Evolutionary conservation across 768 basidiomycete genomes (phyloP).

Genomic region (Pisolithus orientalis): DNA sequence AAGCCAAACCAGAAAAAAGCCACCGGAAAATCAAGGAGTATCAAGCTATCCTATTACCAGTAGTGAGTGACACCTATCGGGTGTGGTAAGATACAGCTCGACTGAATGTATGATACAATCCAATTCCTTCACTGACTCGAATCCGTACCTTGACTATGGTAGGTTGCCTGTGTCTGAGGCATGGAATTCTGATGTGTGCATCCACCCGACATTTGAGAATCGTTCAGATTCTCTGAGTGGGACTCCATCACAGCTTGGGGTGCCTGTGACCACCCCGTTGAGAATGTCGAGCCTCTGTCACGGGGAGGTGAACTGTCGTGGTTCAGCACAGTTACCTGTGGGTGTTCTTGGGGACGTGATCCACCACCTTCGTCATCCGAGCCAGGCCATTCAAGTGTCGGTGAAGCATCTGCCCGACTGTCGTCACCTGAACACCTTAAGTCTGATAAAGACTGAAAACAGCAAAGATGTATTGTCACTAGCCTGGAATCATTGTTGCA

Average conservation of each 20-base stretch:
- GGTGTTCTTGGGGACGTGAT: not conserved
- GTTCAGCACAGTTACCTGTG: not conserved
- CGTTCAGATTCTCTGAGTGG: not conserved
- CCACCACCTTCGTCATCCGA: not conserved
- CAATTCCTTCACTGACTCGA: slow-evolving; percentile 18
- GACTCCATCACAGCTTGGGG: slow-evolving; percentile 1
- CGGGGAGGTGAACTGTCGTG: not conserved
- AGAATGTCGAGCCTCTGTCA: slow-evolving; percentile 11
- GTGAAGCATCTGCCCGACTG: not conserved
- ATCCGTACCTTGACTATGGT: slow-evolving; percentile 36
- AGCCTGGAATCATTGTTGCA: slow-evolving; percentile 12
- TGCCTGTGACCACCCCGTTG: slow-evolving; percentile 18
- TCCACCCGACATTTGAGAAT: slow-evolving; percentile 13
- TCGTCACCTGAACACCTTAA: not conserved
- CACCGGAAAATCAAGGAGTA: no score
- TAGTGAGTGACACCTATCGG: not conserved
- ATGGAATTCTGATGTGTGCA: slow-evolving; percentile 25
- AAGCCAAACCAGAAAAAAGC: no score
- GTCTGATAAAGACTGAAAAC: not conserved
- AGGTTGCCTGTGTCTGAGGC: slow-evolving; percentile 51
- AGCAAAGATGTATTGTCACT: slow-evolving; percentile 5
- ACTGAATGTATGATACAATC: not conserved
- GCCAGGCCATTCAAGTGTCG: not conserved
- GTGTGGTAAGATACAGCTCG: not conserved
- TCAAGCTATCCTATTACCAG: no score